Evolutionary conservation across 2,329 filamentous ascomycete species (phyloP).

Genomic region (Magnaporthales sp.): DNA sequence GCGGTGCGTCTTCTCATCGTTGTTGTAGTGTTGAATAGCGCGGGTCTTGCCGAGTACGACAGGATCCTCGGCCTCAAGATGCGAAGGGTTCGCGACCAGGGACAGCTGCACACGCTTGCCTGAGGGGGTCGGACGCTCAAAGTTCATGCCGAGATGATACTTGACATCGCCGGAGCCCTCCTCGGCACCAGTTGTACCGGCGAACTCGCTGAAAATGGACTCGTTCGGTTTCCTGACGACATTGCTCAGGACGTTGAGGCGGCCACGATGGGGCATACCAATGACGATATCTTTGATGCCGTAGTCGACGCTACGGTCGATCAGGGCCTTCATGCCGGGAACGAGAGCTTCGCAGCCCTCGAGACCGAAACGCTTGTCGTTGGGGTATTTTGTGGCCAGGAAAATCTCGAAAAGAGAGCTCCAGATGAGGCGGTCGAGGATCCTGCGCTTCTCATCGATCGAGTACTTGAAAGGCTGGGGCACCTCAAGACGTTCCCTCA

Average conservation of each 20-base stretch:
- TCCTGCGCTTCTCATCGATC: slow-evolving; percentile 94
- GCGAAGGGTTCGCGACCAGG: slow-evolving; percentile 94
- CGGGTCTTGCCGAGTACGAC: slow-evolving; percentile 96
- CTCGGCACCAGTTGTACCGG: slow-evolving; percentile 74
- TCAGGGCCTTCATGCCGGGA: slow-evolving; percentile 97
- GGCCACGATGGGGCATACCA: slow-evolving; percentile 97
- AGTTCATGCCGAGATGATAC: slow-evolving; percentile 99
- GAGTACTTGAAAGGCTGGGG: slow-evolving; percentile 95
- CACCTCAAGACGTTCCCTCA: slow-evolving; percentile 89
- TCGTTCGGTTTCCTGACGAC: slow-evolving; percentile 99
- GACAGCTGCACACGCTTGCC: slow-evolving; percentile 99
- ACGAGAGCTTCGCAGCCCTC: slow-evolving; percentile 96
- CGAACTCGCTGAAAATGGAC: slow-evolving; percentile 98
- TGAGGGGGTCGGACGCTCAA: slow-evolving; percentile 94
- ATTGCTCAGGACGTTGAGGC: slow-evolving; percentile 95
- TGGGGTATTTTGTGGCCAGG: slow-evolving; percentile 94
- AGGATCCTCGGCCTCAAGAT: slow-evolving; percentile 95
- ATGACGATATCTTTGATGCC: slow-evolving; percentile 99
- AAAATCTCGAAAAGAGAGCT: slow-evolving; percentile 96
- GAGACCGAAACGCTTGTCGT: slow-evolving; percentile 98
- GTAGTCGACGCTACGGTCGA: slow-evolving; percentile 96
- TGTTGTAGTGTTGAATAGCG: slow-evolving; percentile 98
- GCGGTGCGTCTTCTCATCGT: slow-evolving; percentile 80
- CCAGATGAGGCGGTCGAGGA: slow-evolving; percentile 97
- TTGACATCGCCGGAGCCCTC: slow-evolving; percentile 98